Evolutionary conservation across 2,329 filamentous ascomycete species (phyloP).

Genomic region (Colletotrichum chrysophilum): DNA sequence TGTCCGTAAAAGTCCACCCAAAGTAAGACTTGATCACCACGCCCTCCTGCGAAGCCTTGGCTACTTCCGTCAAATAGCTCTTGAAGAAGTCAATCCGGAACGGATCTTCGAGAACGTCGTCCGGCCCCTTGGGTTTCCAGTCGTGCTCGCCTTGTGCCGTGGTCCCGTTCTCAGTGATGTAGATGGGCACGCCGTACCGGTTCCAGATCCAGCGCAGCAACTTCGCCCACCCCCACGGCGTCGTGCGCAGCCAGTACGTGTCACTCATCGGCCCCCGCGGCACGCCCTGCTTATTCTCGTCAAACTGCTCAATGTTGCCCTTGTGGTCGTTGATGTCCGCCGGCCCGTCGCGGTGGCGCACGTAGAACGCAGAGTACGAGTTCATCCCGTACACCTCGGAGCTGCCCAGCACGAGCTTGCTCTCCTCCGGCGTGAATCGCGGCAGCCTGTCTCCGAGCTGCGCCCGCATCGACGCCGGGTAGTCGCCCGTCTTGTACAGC

Average conservation of each 20-base stretch:
- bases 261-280: constrained; percentile 39
- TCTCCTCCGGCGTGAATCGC: constrained; percentile 42
- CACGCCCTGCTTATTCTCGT: constrained; percentile 37
- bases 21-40: constrained; percentile 45
- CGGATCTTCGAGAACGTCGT: constrained; percentile 41
- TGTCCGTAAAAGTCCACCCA: constrained; percentile 46
- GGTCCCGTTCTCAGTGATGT: constrained; percentile 47
- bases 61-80: constrained; percentile 41
- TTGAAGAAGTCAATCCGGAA: constrained; percentile 43
- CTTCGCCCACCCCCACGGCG: constrained; percentile 42
- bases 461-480: constrained; percentile 42
- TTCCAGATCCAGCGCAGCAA: constrained; percentile 45
- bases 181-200: constrained; percentile 44
- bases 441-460: constrained; percentile 43
- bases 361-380: constrained; percentile 45
- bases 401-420: constrained; percentile 39
- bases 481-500: constrained; percentile 41
- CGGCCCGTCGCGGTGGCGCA: constrained; percentile 36
- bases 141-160: constrained; percentile 43
- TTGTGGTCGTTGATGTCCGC: constrained; percentile 43
- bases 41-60: constrained; percentile 40
- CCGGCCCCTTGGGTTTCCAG: constrained; percentile 29
- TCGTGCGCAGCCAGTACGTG: constrained; percentile 43
- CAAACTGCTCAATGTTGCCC: constrained; percentile 42
- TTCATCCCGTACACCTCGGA: constrained; percentile 48